phyloP scores from a whole-genome alignment of 2,329 filamentous ascomycete genomes.

The Alternaria sp. region DNA sequence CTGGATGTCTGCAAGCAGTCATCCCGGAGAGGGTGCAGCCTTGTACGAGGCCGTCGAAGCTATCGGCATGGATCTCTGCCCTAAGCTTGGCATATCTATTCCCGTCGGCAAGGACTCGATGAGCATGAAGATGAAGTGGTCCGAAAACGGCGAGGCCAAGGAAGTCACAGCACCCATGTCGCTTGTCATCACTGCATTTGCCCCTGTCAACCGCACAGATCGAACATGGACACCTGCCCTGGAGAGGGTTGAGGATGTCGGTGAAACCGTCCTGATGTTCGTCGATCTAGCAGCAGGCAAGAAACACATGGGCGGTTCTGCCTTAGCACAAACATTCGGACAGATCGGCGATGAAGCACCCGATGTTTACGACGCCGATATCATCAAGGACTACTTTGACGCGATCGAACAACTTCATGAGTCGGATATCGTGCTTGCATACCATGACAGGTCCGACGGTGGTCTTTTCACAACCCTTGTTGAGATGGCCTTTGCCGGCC shows the following conservation, averaged over 20 bases:
- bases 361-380: conserved; percentile 80
- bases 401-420: conserved; percentile 75
- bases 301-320: conserved; percentile 86
- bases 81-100: conserved; percentile 87
- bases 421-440: conserved; percentile 79
- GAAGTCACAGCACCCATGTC: conserved; percentile 93
- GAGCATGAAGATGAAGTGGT: conserved; percentile 98
- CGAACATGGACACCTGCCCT: conserved; percentile 95
- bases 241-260: conserved; percentile 81
- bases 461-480: conserved; percentile 88
- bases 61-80: conserved; percentile 91
- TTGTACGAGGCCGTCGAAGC: conserved; percentile 94
- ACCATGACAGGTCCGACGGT: conserved; percentile 93
- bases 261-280: conserved; percentile 85
- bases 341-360: conserved; percentile 85
- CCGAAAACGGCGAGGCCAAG: conserved; percentile 68
- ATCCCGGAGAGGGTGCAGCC: conserved; percentile 89
- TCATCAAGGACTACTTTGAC: conserved; percentile 90
- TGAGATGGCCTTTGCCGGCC: conserved; percentile 98
- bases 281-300: conserved; percentile 86
- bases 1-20: conserved; percentile 98
- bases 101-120: conserved; percentile 98
- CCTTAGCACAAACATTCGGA: conserved; percentile 86
- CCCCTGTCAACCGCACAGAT: conserved; percentile 78
- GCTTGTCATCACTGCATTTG: conserved; percentile 88